Base-by-base conservation (phyloP, 192 early-diverging fungal species). In the Podila minutissima region DNA sequence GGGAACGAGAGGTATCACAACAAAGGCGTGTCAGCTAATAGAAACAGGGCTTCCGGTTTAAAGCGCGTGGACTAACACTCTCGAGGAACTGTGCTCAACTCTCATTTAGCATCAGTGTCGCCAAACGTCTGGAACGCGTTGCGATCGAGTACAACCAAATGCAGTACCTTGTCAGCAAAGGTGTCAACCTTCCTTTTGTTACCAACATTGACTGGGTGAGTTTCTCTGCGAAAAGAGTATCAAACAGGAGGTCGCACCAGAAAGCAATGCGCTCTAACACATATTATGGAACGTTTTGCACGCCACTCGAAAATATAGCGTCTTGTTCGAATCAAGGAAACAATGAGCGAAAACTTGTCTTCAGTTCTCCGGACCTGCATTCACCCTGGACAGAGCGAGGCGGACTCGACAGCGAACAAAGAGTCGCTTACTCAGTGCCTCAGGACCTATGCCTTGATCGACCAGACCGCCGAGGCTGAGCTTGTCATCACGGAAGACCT, bases 121-220 rank as follows among this genome's bases (percentile, higher is more conserved):
- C 89, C 28, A 95, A 95, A 59, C 89, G 92, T 26, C 85, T 95
- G 26, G 94, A 95, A 66, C 89, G 94, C 24, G 93, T 95, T 9
- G 94, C 94, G 17, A 91, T 93, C 32, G 94, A 95, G 82, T 95
- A 88, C 71, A 95, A 95, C 64, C 94, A 95, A 63, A 91, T 95
- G 85, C 91, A 89, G 67, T 93, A 93, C 71, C 86, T 95, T 9
- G 90, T 93, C 2, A 85, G 83, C 20, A 83, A 86, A 58, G 92
- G 92, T 9, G 83, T 90, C 64, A 83, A 71, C 13, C 72, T 91
- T 22, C 83, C 91, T 2, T 93, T 95, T 82, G 92, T 95, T 12
- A 67, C 84, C n/a, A 90, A 92, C 37, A 89, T 93, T 70, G 87
- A 90, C 67, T 93, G 93, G 94, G 93, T 94, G 83, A 64, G 81